These are phyloP conservation scores for Coemansia sp. DNA, from an alignment of 192 early-diverging fungal genomes.

Conservation along the genomic window DNA sequence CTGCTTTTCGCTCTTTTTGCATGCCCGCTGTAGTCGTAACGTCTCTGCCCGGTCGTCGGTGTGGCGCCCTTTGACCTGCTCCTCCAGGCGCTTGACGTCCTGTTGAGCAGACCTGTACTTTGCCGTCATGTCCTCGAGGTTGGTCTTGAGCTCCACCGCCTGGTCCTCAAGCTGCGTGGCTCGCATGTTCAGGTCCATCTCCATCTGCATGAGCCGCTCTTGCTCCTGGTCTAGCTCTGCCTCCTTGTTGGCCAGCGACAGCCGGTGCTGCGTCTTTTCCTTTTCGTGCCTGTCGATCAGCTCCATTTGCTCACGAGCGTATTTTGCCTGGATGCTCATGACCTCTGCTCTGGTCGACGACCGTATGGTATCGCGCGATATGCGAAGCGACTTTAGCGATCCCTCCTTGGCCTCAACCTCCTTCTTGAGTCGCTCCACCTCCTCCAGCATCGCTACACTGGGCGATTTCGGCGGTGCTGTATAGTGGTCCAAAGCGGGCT, in stretches of 20 bases:
- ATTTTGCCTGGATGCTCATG: conserved; percentile 48
- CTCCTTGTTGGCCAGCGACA: conserved; percentile 33
- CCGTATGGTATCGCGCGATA: conserved; percentile 44
- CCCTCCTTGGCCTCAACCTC: conserved; percentile 47
- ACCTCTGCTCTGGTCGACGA: conserved; percentile 49
- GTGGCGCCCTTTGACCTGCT: conserved; percentile 20
- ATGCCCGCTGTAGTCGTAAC: conserved; percentile 16
- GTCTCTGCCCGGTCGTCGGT: conserved; percentile 27
- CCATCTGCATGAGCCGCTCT: conserved; percentile 48
- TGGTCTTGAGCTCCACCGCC: conserved; percentile 38
- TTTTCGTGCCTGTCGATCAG: conserved; percentile 31
- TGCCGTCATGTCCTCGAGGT: conserved; percentile 9
- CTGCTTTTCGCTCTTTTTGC: conserved; percentile 31
- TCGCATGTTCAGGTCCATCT: conserved; percentile 45
- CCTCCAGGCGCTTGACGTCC: conserved; percentile 27
- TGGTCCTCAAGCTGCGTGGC: conserved; percentile 47
- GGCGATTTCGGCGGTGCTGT: conserved; percentile 28
- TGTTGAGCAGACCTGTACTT: conserved; percentile 14
- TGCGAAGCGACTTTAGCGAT: conserved; percentile 48
- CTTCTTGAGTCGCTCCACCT: conserved; percentile 41
- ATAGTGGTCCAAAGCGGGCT: conserved; percentile 15
- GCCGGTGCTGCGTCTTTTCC: conserved; percentile 32
- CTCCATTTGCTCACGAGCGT: conserved; percentile 41
- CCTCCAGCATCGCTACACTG: conserved; percentile 29
- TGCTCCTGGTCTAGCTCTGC: conserved; percentile 47